Evolutionary conservation across 306 rosid genomes (phyloP), one percentile per base, ranked within the genome.

Genomic region (Oxytropis ochrocephala): DNA sequence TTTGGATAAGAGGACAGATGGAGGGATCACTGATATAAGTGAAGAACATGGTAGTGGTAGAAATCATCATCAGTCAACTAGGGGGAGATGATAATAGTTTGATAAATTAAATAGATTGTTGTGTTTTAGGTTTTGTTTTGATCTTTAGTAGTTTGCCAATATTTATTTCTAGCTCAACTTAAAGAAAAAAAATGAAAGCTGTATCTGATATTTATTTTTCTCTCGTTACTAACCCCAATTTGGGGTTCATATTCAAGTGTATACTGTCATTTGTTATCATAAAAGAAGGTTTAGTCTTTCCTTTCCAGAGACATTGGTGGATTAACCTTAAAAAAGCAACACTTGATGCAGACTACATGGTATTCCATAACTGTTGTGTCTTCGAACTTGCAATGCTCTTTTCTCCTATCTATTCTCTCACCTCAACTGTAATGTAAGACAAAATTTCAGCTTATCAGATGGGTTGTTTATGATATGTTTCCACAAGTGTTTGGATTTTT

Each of bases 31-130:
- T 70, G 87, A 75, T 82, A 27, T 70, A 79, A 86, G 79, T 73
- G 90, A 85, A 70, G 90, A 85, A 70, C 87, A 85, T 64, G 84
- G 73, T 55, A 82, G 78, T 33, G 60, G 69, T 67, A 78, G 86
- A 69, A 82, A 74, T 24, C 75, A 65, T 50, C 78, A 68, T 49
- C 91, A 86, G 64, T 76, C 83, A 32, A 82, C 75, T 56, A 85
- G 83, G 68, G 75, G 81, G 91, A 86, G 87, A 88, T 86, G 76
- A 81, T 43, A 58, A 75, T 38, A 68, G 61, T 64, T 46, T 57
- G 70, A 81, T 69, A 69, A 38, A 60, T 59, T 76, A 51, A 77
- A 61, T 79, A 79, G 86, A 79, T 78, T 69, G 75, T 64, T 75
- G 74, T 56, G 49, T 74, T 55, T 35, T 65, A 63, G 48, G 61